These are phyloP conservation scores for Paraglomus occultum DNA, from an alignment of 192 early-diverging fungal species.

Conservation along the genomic window DNA sequence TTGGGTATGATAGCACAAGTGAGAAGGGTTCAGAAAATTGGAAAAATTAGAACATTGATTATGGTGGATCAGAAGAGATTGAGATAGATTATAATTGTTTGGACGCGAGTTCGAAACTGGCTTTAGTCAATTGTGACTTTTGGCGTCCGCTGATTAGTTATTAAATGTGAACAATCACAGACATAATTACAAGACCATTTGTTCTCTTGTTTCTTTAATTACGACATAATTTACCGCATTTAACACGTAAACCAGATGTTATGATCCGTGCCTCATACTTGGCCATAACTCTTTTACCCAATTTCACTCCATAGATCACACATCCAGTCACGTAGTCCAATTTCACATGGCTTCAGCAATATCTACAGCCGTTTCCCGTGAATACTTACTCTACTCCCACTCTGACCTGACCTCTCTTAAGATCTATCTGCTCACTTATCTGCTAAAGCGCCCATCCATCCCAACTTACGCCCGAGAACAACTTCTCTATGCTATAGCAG, in stretches of 20 bases:
- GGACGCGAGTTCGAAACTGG: no score
- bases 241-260: not conserved
- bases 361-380: constrained; percentile 51
- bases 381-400: constrained; percentile 52
- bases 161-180: no score
- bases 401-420: constrained; percentile 54
- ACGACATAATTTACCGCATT: no score
- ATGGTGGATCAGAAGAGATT: not conserved
- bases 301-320: constrained; percentile 46
- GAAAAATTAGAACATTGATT: no score
- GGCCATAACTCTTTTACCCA: no score
- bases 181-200: no score
- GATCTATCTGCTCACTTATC: constrained; percentile 58
- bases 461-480: constrained; percentile 54
- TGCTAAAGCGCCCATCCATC: constrained; percentile 45
- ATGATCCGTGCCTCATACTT: not conserved
- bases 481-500: constrained; percentile 54
- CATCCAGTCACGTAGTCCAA: constrained; percentile 49
- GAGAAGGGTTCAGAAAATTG: no score
- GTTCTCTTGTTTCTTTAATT: no score
- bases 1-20: constrained; percentile 41
- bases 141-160: not conserved
- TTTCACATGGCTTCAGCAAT: constrained; percentile 63
- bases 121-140: not conserved
- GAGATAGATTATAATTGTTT: not conserved